Evolutionary conservation across 768 basidiomycete species (phyloP), one percentile per base, ranked within the genome.

Genomic region (Mycena epipterygia): DNA sequence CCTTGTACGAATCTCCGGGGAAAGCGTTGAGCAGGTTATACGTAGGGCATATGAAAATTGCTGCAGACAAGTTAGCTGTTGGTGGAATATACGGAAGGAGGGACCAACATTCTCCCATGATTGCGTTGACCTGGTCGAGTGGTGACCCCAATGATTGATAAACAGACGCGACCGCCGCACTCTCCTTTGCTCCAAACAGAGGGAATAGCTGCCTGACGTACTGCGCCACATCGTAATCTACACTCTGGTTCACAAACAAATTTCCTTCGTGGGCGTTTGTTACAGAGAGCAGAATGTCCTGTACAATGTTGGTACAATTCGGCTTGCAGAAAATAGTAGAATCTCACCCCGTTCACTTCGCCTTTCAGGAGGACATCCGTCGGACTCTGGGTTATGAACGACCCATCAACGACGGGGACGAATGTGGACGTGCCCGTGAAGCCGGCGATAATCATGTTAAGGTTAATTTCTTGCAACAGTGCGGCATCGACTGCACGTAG

Each of bases 391-490:
- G 71, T 16, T 21, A 82, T 82, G 59, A 80, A 78, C 6, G 73
- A 72, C 1, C 76, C 80, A 39, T 82, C 81, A 7, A 82, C 72
- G 19, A 82, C 78, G 0, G 81, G 79, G 17, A 71, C 67, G n/a
- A 79, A 81, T 25, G 60, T 35, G 25, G 30, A 76, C 16, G 74
- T 76, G 1, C 75, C 76, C 51, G 11, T 75, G 68, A 81, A 79
- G 12, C 56, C 75, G 48, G 71, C 58, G 1, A 0, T 0, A 4
- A 65, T 67, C 14, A 78, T 30, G 16, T 71, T 17, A 13, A 25
- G 17, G 68, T 81, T 80, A 25, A 66, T 64, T 21, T 55, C 51
- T 41, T 74, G 64, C 7, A 81, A 74, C 2, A 33, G 61, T 3
- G 56, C 56, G 33, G 37, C 27, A 19, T 68, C 51, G 17, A 61